A percentile compares a stretch with the other conserved stretches of the same genome.
These are phyloP conservation scores for Pseudoscleropodium purum DNA, from an alignment of 225 moss, liverwort and hornwort genomes.

Conservation along the genomic window DNA sequence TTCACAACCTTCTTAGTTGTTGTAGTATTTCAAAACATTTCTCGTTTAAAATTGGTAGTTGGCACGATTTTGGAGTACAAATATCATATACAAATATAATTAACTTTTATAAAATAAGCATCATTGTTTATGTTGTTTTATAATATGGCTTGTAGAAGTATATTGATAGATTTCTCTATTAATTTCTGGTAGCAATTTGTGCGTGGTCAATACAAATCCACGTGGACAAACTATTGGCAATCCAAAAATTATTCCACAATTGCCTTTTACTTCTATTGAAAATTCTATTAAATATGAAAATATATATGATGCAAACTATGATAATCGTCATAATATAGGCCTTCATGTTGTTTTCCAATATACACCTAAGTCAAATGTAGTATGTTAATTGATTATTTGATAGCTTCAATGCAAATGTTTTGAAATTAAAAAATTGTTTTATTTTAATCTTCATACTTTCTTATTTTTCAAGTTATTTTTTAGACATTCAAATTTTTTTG, in stretches of 20 bases:
- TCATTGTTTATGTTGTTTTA: too few species aligned
- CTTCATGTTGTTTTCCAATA: constrained; percentile 74
- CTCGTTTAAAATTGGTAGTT: too few species aligned
- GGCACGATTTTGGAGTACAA: too few species aligned
- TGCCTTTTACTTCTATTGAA: constrained; percentile 61
- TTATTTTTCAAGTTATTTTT: too few species aligned
- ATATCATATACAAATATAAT: too few species aligned
- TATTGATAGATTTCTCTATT: neutral
- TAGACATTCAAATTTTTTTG: rapidly evolving
- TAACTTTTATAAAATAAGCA: too few species aligned
- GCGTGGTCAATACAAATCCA: constrained; percentile 24
- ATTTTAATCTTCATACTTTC: too few species aligned
- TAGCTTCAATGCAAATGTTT: neutral
- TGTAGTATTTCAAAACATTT: too few species aligned
- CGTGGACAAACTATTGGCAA: constrained; percentile 62
- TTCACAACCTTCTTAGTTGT: too few species aligned
- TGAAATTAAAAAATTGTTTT: too few species aligned
- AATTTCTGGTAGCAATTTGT: constrained; percentile 38
- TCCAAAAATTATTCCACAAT: constrained; percentile 61
- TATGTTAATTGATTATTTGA: neutral
- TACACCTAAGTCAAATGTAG: constrained; percentile 40
- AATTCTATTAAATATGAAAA: constrained; percentile 50
- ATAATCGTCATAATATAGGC: constrained; percentile 59
- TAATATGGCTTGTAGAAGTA: rapidly evolving
- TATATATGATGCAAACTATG: constrained; percentile 25